phyloP scores from a whole-genome alignment of 2,329 filamentous ascomycete genomes.

The Bipolaris gigantea region DNA sequence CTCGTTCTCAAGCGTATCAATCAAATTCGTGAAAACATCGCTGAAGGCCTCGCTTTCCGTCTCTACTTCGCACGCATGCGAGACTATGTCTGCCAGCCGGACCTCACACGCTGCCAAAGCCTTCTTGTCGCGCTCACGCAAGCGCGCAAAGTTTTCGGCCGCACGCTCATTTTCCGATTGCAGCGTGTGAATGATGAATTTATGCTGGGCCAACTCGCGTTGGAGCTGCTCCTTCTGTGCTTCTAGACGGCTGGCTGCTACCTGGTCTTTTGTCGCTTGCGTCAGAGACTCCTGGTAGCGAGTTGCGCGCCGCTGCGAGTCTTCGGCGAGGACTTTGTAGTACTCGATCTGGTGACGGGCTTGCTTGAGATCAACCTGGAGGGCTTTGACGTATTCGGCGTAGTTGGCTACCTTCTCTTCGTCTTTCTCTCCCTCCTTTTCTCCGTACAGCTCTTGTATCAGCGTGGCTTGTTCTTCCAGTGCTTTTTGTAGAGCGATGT shows the following conservation, averaged over 20 bases:
- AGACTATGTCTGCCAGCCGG: not conserved
- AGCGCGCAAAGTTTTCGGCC: slow-evolving; percentile 4
- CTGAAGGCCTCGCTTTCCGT: slow-evolving; percentile 13
- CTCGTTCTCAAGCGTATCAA: slow-evolving; percentile 14
- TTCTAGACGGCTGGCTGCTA: not conserved
- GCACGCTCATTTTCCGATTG: slow-evolving; percentile 14
- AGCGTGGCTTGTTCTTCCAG: slow-evolving; percentile 1
- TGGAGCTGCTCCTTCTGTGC: slow-evolving; percentile 17
- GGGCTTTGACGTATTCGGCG: slow-evolving; percentile 16
- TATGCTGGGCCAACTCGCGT: slow-evolving; percentile 7
- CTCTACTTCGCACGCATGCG: slow-evolving; percentile 8
- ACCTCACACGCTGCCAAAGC: slow-evolving; percentile 2
- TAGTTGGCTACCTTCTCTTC: slow-evolving; percentile 18
- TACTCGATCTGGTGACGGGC: slow-evolving; percentile 13
- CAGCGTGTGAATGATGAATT: slow-evolving; percentile 12
- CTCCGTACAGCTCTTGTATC: not conserved
- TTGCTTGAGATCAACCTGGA: slow-evolving; percentile 24
- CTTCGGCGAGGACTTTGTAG: slow-evolving; percentile 14
- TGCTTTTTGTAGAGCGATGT: slow-evolving; percentile 7
- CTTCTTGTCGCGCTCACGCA: slow-evolving; percentile 6
- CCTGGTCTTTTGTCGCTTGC: slow-evolving; percentile 4
- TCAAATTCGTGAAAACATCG: slow-evolving; percentile 8
- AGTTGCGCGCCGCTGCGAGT: slow-evolving; percentile 12
- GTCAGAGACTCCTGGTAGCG: slow-evolving; percentile 18
- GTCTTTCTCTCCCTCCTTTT: slow-evolving; percentile 13